A percentile compares a stretch with the other conserved stretches of the same genome.
Conservation (phyloP, 106 monocot genomes). For the Dendrobium chrysotoxum region DNA sequence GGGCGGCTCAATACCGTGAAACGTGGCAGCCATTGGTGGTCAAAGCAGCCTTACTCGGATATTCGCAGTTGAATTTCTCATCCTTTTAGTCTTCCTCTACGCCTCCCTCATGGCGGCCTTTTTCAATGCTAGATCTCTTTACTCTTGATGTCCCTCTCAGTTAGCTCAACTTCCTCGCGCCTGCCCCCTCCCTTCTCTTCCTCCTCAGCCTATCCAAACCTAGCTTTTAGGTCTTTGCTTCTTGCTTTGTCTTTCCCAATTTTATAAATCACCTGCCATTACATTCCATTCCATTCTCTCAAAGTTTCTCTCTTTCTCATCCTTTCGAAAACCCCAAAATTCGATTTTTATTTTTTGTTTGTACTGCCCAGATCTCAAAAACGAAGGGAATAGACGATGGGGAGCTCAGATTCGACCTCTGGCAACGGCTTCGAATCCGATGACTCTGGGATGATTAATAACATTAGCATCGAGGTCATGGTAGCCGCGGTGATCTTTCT, state of each 20-base stretch:
- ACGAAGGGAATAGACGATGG: not conserved
- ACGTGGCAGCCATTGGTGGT: not conserved
- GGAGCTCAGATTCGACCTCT: not conserved
- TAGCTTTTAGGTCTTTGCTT: not conserved
- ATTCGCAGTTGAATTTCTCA: not conserved
- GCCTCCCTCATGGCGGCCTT: not conserved
- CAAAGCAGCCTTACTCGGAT: not conserved
- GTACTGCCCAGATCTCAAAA: not conserved
- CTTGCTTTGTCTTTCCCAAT: not conserved
- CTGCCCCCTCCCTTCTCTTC: not conserved
- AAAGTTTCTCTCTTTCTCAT: not conserved
- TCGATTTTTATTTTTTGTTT: not conserved
- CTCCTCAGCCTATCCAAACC: not conserved
- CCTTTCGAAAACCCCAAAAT: not conserved
- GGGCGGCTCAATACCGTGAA: not conserved
- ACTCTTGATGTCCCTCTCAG: slow-evolving; percentile 5
- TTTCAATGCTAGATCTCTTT: not conserved
- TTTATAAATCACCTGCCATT: not conserved
- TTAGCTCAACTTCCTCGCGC: slow-evolving; percentile 8
- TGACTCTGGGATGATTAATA: not conserved
- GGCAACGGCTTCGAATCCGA: not conserved
- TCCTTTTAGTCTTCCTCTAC: not conserved
- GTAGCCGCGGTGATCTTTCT: slow-evolving; percentile 24
- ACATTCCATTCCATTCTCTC: not conserved
- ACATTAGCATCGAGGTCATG: slow-evolving; percentile 21